Base-by-base conservation (phyloP, 208 protist species). In the Crithidia mellificae region DNA sequence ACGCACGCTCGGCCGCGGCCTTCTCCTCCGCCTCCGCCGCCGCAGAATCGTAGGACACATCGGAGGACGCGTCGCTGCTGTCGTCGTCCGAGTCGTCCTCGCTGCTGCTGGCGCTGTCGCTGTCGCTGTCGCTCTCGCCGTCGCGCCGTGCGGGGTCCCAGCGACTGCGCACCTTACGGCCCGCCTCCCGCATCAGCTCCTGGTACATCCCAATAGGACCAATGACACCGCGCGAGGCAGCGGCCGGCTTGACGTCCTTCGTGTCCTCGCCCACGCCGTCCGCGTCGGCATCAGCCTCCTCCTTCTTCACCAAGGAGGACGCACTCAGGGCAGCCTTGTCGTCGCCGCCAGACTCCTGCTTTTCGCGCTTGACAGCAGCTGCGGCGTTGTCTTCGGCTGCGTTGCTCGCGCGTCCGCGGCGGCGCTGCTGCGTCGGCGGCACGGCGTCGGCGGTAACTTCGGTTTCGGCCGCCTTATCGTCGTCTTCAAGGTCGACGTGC, bases 141-240 rank as follows among this genome's bases (percentile, higher is more conserved):
- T 69, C 68, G 11, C 38, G 25, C 41, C 62, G 74, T 20, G 59
- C 55, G 19, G 73, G 74, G 27, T 90, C 90, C 88, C 90, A 95
- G 36, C 90, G 87, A 74, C 90, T 93, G 43, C 83, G 81, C 44
- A 92, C 82, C n/a, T 49, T 90, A 32, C 90, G 78, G n/a, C 90
- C 90, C 6, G 90, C 90, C 68, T 95, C 90, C 17, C 84, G 74
- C 90, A 95, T 95, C 39, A 95, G 82, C 69, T 95, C 87, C 44
- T 88, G 80, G 64, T 95, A 95, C 90, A 95, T 93, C 22, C 83
- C 90, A 8, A 95, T 93, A 6, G 90, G 90, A 17, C 90, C 90
- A 39, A 92, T 75, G 46, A 88, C 70, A 17, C 81, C 76, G 24
- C 65, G 61, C 24, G 53, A 36, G 25, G 41, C 38, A 43, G 61